A percentile compares a stretch with the other conserved stretches of the same genome.
Evolutionary conservation across 148 eudicot genomes (phyloP).

Genomic region (Persicaria maculosa): DNA sequence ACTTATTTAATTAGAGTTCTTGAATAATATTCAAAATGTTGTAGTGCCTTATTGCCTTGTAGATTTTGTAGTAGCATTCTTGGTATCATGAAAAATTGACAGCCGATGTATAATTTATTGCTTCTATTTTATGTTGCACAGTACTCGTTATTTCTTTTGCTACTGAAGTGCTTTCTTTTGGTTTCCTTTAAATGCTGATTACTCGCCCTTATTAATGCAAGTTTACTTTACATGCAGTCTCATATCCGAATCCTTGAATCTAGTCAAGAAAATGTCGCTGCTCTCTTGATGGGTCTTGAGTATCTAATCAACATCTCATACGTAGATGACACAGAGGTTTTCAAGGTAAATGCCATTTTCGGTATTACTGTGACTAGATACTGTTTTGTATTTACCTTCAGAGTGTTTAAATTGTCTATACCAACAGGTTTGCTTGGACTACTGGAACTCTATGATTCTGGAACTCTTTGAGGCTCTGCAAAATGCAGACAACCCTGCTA

Average conservation of each 20-base stretch:
- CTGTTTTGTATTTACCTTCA: background rate
- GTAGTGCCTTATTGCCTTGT: background rate
- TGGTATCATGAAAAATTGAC: too few relatives aligned
- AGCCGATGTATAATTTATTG: too few relatives aligned
- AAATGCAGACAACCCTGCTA: conserved; percentile 71
- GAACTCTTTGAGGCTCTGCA: conserved; percentile 80
- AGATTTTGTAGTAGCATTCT: too few relatives aligned
- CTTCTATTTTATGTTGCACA: too few relatives aligned
- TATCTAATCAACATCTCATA: conserved; percentile 86
- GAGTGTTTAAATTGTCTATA: background rate
- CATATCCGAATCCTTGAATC: conserved; percentile 87
- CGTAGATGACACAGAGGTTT: conserved; percentile 97
- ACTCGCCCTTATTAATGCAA: background rate
- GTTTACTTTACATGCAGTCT: conserved; percentile 38
- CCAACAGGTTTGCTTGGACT: conserved; percentile 92
- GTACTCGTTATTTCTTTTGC: background rate
- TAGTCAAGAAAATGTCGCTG: conserved; percentile 62
- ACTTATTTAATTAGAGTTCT: background rate
- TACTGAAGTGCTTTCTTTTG: background rate
- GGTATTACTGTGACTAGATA: background rate
- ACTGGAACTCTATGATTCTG: conserved; percentile 81
- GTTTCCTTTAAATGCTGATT: background rate
- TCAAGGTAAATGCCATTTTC: conserved; percentile 44
- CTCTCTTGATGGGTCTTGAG: conserved; percentile 74
- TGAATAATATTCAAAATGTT: background rate